Evolutionary conservation across 2,329 filamentous ascomycete species (phyloP), one percentile per base, ranked within the genome.

Genomic region (Ophiocordyceps camponoti-rufipedis): DNA sequence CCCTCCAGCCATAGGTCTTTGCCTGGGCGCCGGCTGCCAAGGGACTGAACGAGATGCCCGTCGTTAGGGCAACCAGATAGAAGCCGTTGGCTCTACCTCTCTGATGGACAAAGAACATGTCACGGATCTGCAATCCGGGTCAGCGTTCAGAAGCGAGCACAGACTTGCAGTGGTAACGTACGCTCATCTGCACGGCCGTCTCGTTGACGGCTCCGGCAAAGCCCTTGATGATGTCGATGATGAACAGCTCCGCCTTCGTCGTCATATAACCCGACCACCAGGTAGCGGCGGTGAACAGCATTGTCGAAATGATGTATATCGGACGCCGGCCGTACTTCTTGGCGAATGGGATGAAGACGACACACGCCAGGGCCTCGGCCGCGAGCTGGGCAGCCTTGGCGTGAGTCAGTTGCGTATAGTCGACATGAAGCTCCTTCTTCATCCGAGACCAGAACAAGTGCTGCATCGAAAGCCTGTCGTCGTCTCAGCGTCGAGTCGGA

Each of bases 161-260:
- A 23, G 23, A 23, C 23, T 12, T 4, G 14, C 18, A 16, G 8
- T 13, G 1, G 2, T 38, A 8, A 51, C 45, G 48, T 7, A 58
- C 57, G 1, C 60, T 66, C 50, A 67, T 65, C 41, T 65, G 60
- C 0, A 56, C 56, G 13, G 61, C 57, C 1, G 60, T 58, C 41
- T 66, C 62, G n/a, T 65, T 65, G 1, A 60, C 58, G 2, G 63
- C 59, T 4, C 61, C 62, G 1, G 61, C 58, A 14, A 66, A 45
- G 0, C 64, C 63, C 8, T 56, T 55, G 0, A 61, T 47, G 0
- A 58, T 16, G 23, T 54, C 53, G 4, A 51, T 55, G 2, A 53
- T 5, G 12, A 54, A 54, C n/a, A 60, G 23, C 38, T 60, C 54
- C 2, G 48, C 18, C 23, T 49, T 44, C 2, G 47, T 49, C 1